A percentile compares a stretch with the other conserved stretches of the same genome.
Evolutionary conservation across 805 yeast species (phyloP).

Genomic region (Priceomyces fermenticarens): DNA sequence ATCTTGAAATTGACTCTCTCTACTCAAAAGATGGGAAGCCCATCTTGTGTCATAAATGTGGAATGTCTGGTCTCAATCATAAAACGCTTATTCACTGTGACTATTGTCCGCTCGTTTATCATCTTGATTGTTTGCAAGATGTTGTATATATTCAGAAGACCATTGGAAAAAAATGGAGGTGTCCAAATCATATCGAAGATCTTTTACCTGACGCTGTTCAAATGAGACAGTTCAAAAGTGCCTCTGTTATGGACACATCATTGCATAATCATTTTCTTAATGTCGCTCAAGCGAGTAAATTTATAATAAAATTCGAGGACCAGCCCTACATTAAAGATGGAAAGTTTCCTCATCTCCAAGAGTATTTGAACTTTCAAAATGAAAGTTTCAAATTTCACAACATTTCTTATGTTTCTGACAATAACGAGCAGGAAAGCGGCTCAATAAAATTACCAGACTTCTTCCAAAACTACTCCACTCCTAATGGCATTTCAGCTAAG

Average conservation of each 20-base stretch:
- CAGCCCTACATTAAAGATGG: slow-evolving; percentile 28
- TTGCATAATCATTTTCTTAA: slow-evolving; percentile 32
- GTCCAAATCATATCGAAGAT: slow-evolving; percentile 77
- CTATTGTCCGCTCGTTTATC: slow-evolving; percentile 82
- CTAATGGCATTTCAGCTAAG: slow-evolving; percentile 18
- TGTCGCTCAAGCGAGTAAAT: slow-evolving; percentile 25
- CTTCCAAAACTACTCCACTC: slow-evolving; percentile 21
- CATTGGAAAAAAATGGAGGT: slow-evolving; percentile 80
- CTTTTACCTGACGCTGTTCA: slow-evolving; percentile 35
- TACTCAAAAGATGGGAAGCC: slow-evolving; percentile 70
- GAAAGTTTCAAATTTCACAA: slow-evolving; percentile 16
- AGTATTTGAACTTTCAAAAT: slow-evolving; percentile 27
- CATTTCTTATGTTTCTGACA: slow-evolving; percentile 7
- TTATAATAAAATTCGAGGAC: slow-evolving; percentile 30
- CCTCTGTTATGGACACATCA: slow-evolving; percentile 52
- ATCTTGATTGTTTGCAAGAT: slow-evolving; percentile 78
- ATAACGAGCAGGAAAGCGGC: slow-evolving; percentile 8
- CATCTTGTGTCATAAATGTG: slow-evolving; percentile 73
- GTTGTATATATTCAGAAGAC: slow-evolving; percentile 73
- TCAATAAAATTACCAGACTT: slow-evolving; percentile 27
- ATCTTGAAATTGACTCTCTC: slow-evolving; percentile 58
- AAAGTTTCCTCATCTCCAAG: slow-evolving; percentile 21
- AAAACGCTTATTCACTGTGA: slow-evolving; percentile 71
- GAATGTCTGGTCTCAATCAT: slow-evolving; percentile 59
- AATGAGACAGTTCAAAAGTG: slow-evolving; percentile 49